A percentile compares a stretch with the other conserved stretches of the same genome.
phyloP scores from a whole-genome alignment of 208 protist genomes.

The Acanthamoeba lenticulata region DNA sequence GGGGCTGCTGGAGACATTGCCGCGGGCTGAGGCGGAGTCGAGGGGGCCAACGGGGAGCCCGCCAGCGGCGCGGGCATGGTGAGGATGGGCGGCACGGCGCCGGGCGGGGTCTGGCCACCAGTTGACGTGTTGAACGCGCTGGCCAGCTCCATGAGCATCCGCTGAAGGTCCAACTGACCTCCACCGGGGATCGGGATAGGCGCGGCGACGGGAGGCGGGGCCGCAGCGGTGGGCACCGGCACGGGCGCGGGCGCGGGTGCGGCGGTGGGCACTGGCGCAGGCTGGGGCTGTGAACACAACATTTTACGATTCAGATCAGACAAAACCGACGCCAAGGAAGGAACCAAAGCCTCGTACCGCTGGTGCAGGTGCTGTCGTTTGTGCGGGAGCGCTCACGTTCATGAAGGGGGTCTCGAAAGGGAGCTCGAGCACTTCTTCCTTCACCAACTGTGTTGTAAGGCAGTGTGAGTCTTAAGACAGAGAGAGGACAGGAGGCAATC shows the following conservation, averaged over 20 bases:
- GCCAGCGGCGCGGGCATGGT: neutral
- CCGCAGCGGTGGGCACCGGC: neutral
- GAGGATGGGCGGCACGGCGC: neutral
- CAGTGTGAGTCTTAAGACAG: neutral
- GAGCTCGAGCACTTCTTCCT: neutral
- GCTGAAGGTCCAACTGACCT: neutral
- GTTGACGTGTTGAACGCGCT: neutral
- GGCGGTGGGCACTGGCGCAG: neutral
- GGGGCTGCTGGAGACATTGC: neutral
- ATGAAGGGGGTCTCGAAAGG: slow-evolving; percentile 34
- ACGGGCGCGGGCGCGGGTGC: neutral
- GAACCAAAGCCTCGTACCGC: neutral
- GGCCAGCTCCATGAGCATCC: slow-evolving; percentile 33
- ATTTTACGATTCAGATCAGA: neutral
- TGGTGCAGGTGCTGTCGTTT: neutral
- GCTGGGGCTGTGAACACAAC: neutral
- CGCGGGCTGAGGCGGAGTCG: neutral
- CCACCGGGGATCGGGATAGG: neutral
- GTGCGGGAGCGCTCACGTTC: neutral
- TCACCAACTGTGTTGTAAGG: neutral
- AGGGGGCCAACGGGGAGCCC: neutral
- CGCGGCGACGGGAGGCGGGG: neutral
- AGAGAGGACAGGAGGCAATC: neutral
- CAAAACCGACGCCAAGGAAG: neutral
- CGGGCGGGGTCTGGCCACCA: neutral